These are phyloP conservation scores for Dianthus caryophyllus DNA, from an alignment of 148 eudicot genomes.

Conservation along the genomic window DNA sequence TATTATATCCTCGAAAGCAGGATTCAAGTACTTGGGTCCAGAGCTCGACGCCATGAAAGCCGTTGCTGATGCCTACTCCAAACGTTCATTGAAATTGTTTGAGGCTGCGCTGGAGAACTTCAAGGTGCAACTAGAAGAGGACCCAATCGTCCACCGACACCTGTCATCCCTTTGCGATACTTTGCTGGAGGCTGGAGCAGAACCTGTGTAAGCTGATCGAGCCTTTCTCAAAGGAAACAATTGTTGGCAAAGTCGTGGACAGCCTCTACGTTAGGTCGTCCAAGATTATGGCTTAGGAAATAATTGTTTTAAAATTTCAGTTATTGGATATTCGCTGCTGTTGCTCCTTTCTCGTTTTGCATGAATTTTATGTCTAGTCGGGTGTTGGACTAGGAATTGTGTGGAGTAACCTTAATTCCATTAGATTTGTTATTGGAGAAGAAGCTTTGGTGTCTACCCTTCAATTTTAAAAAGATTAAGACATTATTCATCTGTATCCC, in stretches of 20 bases:
- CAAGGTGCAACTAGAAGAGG: slow-evolving; percentile 43
- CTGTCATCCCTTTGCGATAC: slow-evolving; percentile 42
- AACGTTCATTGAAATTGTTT: slow-evolving; percentile 40
- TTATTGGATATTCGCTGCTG: too few relatives aligned
- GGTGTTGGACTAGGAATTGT: too few relatives aligned
- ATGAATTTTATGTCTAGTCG: too few relatives aligned
- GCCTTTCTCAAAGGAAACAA: slow-evolving; percentile 44
- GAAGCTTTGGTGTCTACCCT: too few relatives aligned
- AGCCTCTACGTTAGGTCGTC: slow-evolving; percentile 48
- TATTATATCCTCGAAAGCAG: slow-evolving; percentile 46
- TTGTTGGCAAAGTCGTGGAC: slow-evolving; percentile 40
- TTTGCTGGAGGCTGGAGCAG: slow-evolving; percentile 45
- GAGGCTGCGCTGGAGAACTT: slow-evolving; percentile 40
- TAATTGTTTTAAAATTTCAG: too few relatives aligned
- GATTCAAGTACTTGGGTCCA: slow-evolving; percentile 44
- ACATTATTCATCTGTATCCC: not conserved
- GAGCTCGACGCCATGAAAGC: slow-evolving; percentile 55
- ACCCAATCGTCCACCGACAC: slow-evolving; percentile 48
- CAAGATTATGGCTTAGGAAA: slow-evolving; percentile 38
- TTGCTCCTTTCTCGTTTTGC: too few relatives aligned
- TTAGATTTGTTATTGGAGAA: too few relatives aligned
- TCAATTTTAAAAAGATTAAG: too few relatives aligned
- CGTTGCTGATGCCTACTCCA: slow-evolving; percentile 47
- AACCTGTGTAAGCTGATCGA: slow-evolving; percentile 47
- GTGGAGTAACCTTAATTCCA: too few relatives aligned